A percentile compares a stretch with the other conserved stretches of the same genome.
Conservation (phyloP, 345 rosid species). For the Euphorbia pulcherrima region DNA sequence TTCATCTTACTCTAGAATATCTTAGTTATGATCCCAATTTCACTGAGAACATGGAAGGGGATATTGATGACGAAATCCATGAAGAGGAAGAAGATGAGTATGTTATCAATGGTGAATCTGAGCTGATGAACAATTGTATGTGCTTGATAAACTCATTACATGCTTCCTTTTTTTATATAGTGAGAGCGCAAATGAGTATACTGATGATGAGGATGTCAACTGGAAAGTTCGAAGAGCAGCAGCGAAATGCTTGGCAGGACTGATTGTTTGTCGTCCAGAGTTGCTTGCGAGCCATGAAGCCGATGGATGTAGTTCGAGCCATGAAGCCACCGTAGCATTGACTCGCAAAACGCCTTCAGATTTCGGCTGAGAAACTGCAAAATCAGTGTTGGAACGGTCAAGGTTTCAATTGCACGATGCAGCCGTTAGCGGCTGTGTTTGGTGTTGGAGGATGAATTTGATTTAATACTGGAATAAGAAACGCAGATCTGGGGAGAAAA, state of each 20-base stretch:
- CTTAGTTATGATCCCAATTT: conserved; percentile 97
- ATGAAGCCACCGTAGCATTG: too few relatives aligned
- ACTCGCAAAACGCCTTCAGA: too few relatives aligned
- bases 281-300: conserved; percentile 68
- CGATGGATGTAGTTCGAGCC: too few relatives aligned
- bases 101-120: conserved; percentile 28
- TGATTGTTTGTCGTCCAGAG: conserved; percentile 95
- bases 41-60: conserved; percentile 99
- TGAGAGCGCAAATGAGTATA: conserved; percentile 97
- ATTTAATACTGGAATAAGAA: too few relatives aligned
- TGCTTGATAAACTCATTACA: conserved; percentile 22
- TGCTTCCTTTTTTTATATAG: conserved; percentile 41
- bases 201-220: conserved; percentile 98
- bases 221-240: conserved; percentile 99
- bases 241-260: conserved; percentile 91
- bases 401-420: too few relatives aligned
- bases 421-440: too few relatives aligned
- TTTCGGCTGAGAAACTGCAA: too few relatives aligned
- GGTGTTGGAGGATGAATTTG: too few relatives aligned
- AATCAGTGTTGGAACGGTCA: too few relatives aligned
- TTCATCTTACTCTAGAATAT: conserved; percentile 74
- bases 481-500: too few relatives aligned
- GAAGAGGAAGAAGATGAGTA: conserved; percentile 99
- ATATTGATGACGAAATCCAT: conserved; percentile 76
- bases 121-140: conserved; percentile 20